Percentiles rank a stretch among this genome's conserved stretches.
These are phyloP conservation scores for Neurospora intermedia DNA, from an alignment of 495 filamentous ascomycete genomes.

Conservation along the genomic window DNA sequence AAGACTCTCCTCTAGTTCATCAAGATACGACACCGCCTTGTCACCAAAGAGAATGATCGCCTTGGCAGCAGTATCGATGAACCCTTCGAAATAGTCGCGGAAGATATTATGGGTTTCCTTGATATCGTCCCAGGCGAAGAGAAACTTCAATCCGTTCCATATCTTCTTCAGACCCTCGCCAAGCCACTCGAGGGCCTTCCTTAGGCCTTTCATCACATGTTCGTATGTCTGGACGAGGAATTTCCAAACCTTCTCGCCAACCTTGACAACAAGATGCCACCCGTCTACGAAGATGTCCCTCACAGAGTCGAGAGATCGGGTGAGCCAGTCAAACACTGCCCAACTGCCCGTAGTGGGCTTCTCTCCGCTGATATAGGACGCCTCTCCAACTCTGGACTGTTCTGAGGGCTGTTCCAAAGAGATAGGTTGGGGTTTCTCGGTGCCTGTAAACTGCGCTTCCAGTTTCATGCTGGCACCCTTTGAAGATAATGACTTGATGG, in stretches of 20 bases:
- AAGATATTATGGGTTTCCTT: neutral
- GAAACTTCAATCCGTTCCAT: neutral
- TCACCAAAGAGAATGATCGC: neutral
- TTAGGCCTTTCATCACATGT: neutral
- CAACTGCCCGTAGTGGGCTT: neutral
- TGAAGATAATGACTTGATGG: neutral
- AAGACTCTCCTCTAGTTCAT: neutral
- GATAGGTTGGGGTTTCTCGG: neutral
- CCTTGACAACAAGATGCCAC: neutral
- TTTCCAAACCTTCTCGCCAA: neutral
- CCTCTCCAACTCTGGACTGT: neutral
- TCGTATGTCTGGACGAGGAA: neutral
- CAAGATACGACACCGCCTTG: neutral
- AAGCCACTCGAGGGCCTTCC: neutral
- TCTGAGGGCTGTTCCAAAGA: neutral
- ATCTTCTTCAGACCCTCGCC: neutral
- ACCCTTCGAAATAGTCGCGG: neutral
- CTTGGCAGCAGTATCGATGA: neutral
- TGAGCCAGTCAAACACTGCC: neutral
- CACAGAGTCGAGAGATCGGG: neutral
- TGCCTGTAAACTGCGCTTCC: neutral
- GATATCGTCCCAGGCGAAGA: neutral
- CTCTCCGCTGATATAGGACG: fast-evolving
- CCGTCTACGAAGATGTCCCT: neutral
- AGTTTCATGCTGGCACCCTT: neutral